Evolutionary conservation across 768 basidiomycete genomes (phyloP), one percentile per base, ranked within the genome.

Genomic region (Lepiota venenata): DNA sequence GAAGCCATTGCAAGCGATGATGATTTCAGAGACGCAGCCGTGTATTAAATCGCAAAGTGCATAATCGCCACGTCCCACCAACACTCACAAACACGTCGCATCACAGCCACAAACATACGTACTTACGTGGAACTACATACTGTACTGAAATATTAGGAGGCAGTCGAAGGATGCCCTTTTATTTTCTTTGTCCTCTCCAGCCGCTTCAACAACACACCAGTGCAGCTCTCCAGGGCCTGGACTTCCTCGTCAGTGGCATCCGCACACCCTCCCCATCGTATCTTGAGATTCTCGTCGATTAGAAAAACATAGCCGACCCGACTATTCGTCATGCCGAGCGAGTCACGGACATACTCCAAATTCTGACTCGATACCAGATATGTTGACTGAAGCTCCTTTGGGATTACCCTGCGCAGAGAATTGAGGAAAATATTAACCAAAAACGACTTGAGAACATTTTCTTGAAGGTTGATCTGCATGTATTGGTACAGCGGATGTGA

Each of bases 231-330:
- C 50, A 97, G 70, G 11, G 84, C 79, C 52, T 80, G 72, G 2
- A 79, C 74, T 67, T 98, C 95, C 56, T 91, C 84, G 2, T 68
- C 64, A 56, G 81, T 87, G 0, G 94, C 91, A 61, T 91, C 89
- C 6, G 88, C 93, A 60, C 93, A 90, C 9, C 84, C 96, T 1
- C 88, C 95, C 96, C 96, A 98, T 16, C 96, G 81, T 44, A 98
- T 81, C 67, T 84, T 90, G 56, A 85, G 66, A 56, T 91, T 83
- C 67, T 86, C 81, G 64, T 98, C 96, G 22, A 98, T 82, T 11
- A 98, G 76, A 64, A 88, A 98, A 12, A 95, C 86, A 64, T 96
- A 97, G 16, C 95, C 96, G 27, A 98, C 81, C 63, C 89, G 85
- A 66, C 85, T 88, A 71, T 98, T 98, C 27, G 83, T 82, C 78